These are phyloP conservation scores for Brassica incana DNA, from an alignment of 345 rosid species.

Conservation along the genomic window DNA sequence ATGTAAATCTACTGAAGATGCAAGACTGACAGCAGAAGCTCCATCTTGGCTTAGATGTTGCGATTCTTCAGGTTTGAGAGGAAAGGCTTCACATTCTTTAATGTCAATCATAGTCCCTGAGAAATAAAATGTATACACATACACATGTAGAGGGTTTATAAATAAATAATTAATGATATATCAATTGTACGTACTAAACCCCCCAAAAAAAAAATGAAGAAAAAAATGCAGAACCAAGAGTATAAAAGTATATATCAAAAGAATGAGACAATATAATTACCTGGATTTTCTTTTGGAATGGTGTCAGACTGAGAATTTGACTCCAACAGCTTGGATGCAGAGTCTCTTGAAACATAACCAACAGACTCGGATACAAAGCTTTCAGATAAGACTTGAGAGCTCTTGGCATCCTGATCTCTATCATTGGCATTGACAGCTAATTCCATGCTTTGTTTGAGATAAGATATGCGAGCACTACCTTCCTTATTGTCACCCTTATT, in stretches of 20 bases:
- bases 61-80: too few species aligned
- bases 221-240: background rate
- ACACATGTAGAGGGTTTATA: background rate
- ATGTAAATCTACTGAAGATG: constrained; percentile 31
- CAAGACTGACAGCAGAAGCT: constrained; percentile 15
- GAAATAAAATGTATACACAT: background rate
- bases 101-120: constrained; percentile 32
- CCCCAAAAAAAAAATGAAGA: background rate
- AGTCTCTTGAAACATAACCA: constrained; percentile 27
- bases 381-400: constrained; percentile 5
- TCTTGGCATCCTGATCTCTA: too few species aligned
- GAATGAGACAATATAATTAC: constrained; percentile 40
- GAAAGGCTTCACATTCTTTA: constrained; percentile 35
- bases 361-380: constrained; percentile 28
- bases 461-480: constrained; percentile 19
- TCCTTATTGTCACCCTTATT: constrained; percentile 31
- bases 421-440: constrained; percentile 19
- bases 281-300: constrained; percentile 38
- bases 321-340: constrained; percentile 37
- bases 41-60: constrained; percentile 26
- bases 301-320: constrained; percentile 41
- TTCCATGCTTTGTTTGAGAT: constrained; percentile 37
- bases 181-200: background rate
- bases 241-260: constrained; percentile 6
- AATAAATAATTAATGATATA: constrained; percentile 3